phyloP scores from a whole-genome alignment of 192 early-diverging fungal species.

The Chytriomyces sp. region DNA sequence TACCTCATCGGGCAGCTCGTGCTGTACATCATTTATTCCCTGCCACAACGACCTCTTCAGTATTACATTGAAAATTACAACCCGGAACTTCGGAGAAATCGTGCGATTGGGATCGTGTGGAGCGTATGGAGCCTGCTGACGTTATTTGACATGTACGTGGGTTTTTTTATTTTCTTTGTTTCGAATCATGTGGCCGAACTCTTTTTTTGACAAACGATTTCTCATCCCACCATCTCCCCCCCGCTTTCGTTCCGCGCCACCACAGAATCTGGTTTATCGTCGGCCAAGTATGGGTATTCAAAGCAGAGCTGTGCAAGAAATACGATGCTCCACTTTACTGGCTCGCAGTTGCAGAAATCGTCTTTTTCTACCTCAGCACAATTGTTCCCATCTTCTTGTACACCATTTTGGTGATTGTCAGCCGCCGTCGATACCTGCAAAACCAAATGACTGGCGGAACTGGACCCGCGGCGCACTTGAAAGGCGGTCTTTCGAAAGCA shows the following conservation, averaged over 20 bases:
- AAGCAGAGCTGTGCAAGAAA: constrained; percentile 9
- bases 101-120: constrained; percentile 21
- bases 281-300: constrained; percentile 38
- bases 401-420: constrained; percentile 26
- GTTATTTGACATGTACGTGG: constrained; percentile 39
- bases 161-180: neutral
- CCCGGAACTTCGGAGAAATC: constrained; percentile 19
- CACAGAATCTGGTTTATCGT: constrained; percentile 36
- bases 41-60: constrained; percentile 37
- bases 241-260: neutral
- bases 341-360: constrained; percentile 35
- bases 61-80: constrained; percentile 37
- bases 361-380: constrained; percentile 39
- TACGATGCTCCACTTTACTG: constrained; percentile 36
- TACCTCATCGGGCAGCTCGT: constrained; percentile 36
- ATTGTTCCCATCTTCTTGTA: constrained; percentile 35
- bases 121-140: constrained; percentile 33
- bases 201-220: neutral
- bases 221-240: too few relatives aligned
- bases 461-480: constrained; percentile 38
- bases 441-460: constrained; percentile 22
- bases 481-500: constrained; percentile 35
- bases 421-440: constrained; percentile 23
- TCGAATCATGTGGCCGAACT: neutral
- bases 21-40: constrained; percentile 34